Conservation (phyloP, 352 stramenopile species). For the Discostella stelligera region DNA sequence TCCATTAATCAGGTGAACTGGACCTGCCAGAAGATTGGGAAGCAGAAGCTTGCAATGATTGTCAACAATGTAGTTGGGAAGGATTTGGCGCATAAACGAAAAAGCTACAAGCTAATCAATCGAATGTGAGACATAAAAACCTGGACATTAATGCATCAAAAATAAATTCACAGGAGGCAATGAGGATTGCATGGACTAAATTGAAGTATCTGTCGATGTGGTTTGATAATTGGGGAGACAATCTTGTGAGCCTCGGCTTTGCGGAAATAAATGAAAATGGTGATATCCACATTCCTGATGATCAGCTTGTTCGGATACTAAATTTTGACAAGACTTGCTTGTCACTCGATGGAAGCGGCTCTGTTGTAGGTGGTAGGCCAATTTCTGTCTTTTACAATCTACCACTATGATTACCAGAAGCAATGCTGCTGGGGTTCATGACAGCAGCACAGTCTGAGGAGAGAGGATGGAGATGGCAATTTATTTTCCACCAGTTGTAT, state of each 20-base stretch:
- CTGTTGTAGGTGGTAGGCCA: neutral
- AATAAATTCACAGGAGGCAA: constrained; percentile 1
- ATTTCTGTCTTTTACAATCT: constrained; percentile 3
- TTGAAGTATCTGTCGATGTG: neutral
- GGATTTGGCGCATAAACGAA: neutral
- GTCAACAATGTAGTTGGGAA: neutral
- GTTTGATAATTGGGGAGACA: constrained; percentile 5
- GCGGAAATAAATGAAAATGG: neutral
- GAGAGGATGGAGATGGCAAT: too few relatives aligned
- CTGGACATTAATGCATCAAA: neutral
- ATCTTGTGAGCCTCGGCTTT: neutral
- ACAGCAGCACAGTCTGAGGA: too few relatives aligned
- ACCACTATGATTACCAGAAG: too few relatives aligned
- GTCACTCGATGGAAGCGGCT: neutral
- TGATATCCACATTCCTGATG: neutral
- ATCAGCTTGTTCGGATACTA: constrained; percentile 7
- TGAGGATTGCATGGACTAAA: neutral
- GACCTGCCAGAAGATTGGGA: neutral
- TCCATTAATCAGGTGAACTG: neutral
- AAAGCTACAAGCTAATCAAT: constrained; percentile 8
- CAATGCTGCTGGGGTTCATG: too few relatives aligned
- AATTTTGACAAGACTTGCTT: constrained; percentile 11
- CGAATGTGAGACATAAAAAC: neutral
- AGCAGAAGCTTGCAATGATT: constrained; percentile 3
- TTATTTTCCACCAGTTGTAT: too few relatives aligned